Evolutionary conservation across 768 basidiomycete genomes (phyloP), one percentile per base, ranked within the genome.

Genomic region (Suillus ampliporus): DNA sequence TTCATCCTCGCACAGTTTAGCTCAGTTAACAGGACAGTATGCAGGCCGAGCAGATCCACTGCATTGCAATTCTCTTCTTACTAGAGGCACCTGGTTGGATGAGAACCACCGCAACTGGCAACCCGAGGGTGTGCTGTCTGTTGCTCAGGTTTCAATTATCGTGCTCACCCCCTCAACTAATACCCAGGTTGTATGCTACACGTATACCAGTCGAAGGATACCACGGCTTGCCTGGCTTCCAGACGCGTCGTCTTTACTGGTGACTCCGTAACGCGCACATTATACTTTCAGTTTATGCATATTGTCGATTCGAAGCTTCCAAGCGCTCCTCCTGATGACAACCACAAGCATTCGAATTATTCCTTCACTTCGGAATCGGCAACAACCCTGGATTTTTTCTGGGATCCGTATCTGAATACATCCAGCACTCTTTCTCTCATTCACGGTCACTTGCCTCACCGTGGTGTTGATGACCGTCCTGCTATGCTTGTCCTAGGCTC

Each of bases 371-470:
- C 87, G 4, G 73, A 67, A 34, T 75, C 81, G 46, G 83, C 81
- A 26, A 82, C 80, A 54, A 69, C 79, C 17, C 71, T 92, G 19
- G 79, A 82, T 13, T 93, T 94, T 74, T 70, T 80, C 65, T 95
- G 95, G 95, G 95, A 96, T 68, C 95, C 95, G 17, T 97, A 86
- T 73, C 83, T 97, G 48, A 97, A 96, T 73, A 77, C 81, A 14
- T 86, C 90, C 1, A 77, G 79, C 58, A 82, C 87, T 17, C 70
- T 77, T 46, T 69, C 79, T n/a, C 70, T 86, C 52, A 76, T 91
- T 41, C 65, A 73, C 34, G 58, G 72, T 26, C 26, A 61, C 28
- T 13, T 26, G 19, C 43, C 61, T 28, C 51, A 1, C 2, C 46
- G 46, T 54, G 15, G 54, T 15, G 50, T 63, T 37, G 37, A 28